Evolutionary conservation across 257 asterid genomes (phyloP), one percentile per base, ranked within the genome.

Genomic region (Salvia miltiorrhiza): DNA sequence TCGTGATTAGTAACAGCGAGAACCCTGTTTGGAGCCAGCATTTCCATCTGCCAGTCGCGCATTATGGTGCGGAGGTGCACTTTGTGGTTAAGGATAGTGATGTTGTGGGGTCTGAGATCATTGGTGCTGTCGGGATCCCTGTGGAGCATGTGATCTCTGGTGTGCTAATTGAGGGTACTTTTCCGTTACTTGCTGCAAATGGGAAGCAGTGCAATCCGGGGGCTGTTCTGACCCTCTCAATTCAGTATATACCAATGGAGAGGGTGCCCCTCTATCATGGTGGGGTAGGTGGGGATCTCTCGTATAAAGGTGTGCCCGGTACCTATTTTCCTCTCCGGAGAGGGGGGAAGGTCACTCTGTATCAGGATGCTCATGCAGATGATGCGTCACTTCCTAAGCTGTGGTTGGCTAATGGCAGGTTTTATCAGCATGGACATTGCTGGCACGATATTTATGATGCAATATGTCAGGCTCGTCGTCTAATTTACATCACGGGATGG

Each of bases 401-500:
- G 80, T 61, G 74, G 78, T 84, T 92, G 79, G 92, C 86, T 4
- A 81, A 86, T 67, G 85, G 90, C 20, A 69, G 69, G 77, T 56
- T 47, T 52, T 89, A 89, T 83, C 76, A 87, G 54, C 93, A 89
- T 23, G 93, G 95, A 13, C 79, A 86, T 2, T 92, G 97, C 53
- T 92, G 97, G 96, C 81, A 64, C 13, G 96, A 92, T 73, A 92
- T 92, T 12, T 92, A 67, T 47, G 74, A 86, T 63, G 90, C 95
- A 5, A 87, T 92, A 23, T 61, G 78, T 67, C 77, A 81, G 79
- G 95, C 97, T 57, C 93, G 91, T 1, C 81, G 87, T 12, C 65
- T 92, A 40, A 72, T 92, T 61, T 92, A 92, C 72, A 92, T 92
- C 44, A 87, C 96, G 0, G 97, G 97, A 5, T 92, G 97, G 97